Base-by-base conservation (phyloP, 805 yeast species). In the Candida stauntonica region DNA sequence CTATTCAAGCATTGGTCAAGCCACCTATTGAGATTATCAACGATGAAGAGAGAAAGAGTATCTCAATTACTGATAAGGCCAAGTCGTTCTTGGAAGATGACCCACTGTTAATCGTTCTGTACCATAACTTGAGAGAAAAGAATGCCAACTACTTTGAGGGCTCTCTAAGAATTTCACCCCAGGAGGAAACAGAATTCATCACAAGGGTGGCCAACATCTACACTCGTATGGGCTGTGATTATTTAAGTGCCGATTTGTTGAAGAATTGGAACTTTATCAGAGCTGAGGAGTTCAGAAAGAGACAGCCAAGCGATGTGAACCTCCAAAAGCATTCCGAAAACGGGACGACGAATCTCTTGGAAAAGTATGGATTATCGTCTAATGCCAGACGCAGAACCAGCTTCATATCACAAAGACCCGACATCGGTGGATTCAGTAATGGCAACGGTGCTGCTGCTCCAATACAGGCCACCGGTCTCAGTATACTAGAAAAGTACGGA, bases 141-240 rank as follows among this genome's bases (percentile, higher is more conserved):
- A 72, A 73, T 36, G 46, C 67, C 28, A 68, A 65, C 28, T 75
- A 77, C 39, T 65, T 72, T 31, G 55, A 67, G 39, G 83, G 80
- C 2, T 67, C 80, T 0, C 37, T 65, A 18, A 57, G 54, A 26
- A 50, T 68, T 5, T 65, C 68, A 7, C 58, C 76, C 8, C 61
- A 47, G 9, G 38, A 54, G 5, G 97, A 91, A 51, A 76, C 73
- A 39, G 65, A 70, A 5, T 79, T 81, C 51, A 71, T 88, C 13
- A 52, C 75, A 11, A 75, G 79, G 45, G 81, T 81, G 7, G 70
- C 84, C 7, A 64, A 72, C 26, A 81, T 87, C 44, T 85, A 87
- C 52, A 70, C 77, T 13, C 68, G 94, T 41, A 86, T 89, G 96
- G 98, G 98, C 0, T 89, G 98, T 62, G 95, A 89, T 51, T 75